phyloP scores from a whole-genome alignment of 306 rosid genomes.

The Prunus dulcis region DNA sequence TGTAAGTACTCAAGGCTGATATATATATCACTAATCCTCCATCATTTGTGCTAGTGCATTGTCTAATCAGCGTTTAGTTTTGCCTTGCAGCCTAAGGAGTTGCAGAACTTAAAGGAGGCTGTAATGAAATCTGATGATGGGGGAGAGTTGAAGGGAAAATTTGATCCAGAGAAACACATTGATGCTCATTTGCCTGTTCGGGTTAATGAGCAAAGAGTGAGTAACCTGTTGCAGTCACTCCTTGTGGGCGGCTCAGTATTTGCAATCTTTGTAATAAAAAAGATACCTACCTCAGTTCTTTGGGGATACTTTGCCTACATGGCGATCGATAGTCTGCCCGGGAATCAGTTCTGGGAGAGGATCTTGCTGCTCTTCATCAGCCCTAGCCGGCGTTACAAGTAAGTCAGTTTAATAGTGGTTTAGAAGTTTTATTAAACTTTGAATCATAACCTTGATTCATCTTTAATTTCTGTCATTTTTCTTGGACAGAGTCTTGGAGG shows the following conservation, averaged over 20 bases:
- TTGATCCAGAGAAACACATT: constrained; percentile 45
- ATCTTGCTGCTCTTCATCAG: constrained; percentile 39
- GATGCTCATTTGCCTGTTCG: constrained; percentile 47
- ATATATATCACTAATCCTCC: neutral
- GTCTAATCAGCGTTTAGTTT: neutral
- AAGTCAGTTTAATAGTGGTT: neutral
- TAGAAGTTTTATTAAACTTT: neutral
- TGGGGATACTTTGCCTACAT: constrained; percentile 58
- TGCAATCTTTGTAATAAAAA: constrained; percentile 29
- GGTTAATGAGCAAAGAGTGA: constrained; percentile 51
- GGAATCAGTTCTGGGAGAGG: constrained; percentile 50
- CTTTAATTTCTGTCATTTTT: neutral
- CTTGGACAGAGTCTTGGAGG: constrained; percentile 41
- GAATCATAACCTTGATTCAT: neutral
- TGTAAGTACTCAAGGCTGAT: constrained; percentile 31
- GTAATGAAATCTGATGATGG: constrained; percentile 37
- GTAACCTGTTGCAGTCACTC: constrained; percentile 41
- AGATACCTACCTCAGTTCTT: constrained; percentile 43
- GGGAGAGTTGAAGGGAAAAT: constrained; percentile 32
- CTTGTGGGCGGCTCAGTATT: constrained; percentile 30
- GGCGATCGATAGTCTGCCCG: constrained; percentile 54
- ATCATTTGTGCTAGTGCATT: neutral
- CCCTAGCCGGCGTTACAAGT: constrained; percentile 43
- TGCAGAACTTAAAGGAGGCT: constrained; percentile 37
- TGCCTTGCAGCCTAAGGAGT: constrained; percentile 36